phyloP scores from a whole-genome alignment of 768 basidiomycete species.

The Lactarius deliciosus region DNA sequence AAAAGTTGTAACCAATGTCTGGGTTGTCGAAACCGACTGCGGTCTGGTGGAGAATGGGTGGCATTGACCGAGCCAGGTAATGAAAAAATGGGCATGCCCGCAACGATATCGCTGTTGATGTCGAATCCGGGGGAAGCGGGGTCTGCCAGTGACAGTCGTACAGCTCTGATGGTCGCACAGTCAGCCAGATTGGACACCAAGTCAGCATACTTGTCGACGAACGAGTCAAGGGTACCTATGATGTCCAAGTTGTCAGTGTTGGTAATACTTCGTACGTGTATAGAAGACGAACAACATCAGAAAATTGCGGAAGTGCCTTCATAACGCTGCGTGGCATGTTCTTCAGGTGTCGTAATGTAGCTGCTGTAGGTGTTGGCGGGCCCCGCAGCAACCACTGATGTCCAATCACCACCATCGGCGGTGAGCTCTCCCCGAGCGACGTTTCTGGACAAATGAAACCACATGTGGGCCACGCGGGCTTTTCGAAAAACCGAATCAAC shows the following conservation, averaged over 20 bases:
- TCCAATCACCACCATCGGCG: constrained; percentile 57
- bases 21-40: constrained; percentile 60
- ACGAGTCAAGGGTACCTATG: constrained; percentile 73
- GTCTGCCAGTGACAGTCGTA: constrained; percentile 52
- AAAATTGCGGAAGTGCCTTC: constrained; percentile 82
- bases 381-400: constrained; percentile 74
- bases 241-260: constrained; percentile 14
- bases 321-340: constrained; percentile 73
- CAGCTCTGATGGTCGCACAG: constrained; percentile 38
- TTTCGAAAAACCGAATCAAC: constrained; percentile 11
- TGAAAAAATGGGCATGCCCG: constrained; percentile 42
- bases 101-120: constrained; percentile 63
- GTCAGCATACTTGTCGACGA: constrained; percentile 71
- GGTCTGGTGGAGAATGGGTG: constrained; percentile 40
- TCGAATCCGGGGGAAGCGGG: constrained; percentile 61
- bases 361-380: constrained; percentile 83
- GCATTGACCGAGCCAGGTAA: not conserved
- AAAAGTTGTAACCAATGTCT: constrained; percentile 58
- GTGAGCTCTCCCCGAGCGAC: constrained; percentile 66
- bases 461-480: not conserved
- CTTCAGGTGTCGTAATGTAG: constrained; percentile 71
- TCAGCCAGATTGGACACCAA: constrained; percentile 64
- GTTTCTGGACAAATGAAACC: constrained; percentile 44
- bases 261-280: constrained; percentile 16
- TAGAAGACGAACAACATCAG: constrained; percentile 59